These are phyloP conservation scores for Apiospora kogelbergensis DNA, from an alignment of 2,329 filamentous ascomycete genomes.

Conservation along the genomic window DNA sequence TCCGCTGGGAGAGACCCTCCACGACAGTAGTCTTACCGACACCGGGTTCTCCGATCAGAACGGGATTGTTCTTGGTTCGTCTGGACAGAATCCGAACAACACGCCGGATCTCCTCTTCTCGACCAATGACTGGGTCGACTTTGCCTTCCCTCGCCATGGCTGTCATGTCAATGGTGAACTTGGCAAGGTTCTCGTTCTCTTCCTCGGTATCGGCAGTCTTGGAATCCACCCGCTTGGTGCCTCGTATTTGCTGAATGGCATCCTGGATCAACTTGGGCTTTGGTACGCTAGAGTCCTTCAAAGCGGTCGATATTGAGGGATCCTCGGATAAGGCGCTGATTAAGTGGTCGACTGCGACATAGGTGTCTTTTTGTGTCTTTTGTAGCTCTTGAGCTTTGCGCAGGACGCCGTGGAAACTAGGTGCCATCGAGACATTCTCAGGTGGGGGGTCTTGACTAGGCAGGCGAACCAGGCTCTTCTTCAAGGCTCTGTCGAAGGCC, in stretches of 20 bases:
- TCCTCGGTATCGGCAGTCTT: conserved; percentile 92
- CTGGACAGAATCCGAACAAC: conserved; percentile 90
- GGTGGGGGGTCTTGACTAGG: conserved; percentile 95
- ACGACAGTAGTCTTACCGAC: conserved; percentile 98
- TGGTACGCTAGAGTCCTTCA: conserved; percentile 87
- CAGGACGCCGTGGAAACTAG: conserved; percentile 78
- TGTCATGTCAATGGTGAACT: conserved; percentile 99
- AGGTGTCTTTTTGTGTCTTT: conserved; percentile 96
- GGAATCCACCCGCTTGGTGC: conserved; percentile 90
- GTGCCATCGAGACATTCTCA: conserved; percentile 80
- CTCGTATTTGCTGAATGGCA: conserved; percentile 88
- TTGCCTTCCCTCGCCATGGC: conserved; percentile 94
- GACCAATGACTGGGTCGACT: conserved; percentile 94
- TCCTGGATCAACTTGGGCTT: conserved; percentile 88
- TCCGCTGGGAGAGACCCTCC: conserved; percentile 90
- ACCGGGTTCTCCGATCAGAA: conserved; percentile 95
- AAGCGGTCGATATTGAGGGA: conserved; percentile 64
- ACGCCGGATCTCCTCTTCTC: conserved; percentile 92
- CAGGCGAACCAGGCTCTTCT: conserved; percentile 86
- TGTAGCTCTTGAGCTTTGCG: conserved; percentile 85
- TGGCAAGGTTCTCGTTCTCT: conserved; percentile 93
- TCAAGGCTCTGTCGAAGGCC: conserved; percentile 81
- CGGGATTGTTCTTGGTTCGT: conserved; percentile 97
- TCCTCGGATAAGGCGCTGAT: conserved; percentile 87
- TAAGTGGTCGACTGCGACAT: conserved; percentile 90